Base-by-base conservation (phyloP, 306 rosid species). In the Lathyrus tuberosus region DNA sequence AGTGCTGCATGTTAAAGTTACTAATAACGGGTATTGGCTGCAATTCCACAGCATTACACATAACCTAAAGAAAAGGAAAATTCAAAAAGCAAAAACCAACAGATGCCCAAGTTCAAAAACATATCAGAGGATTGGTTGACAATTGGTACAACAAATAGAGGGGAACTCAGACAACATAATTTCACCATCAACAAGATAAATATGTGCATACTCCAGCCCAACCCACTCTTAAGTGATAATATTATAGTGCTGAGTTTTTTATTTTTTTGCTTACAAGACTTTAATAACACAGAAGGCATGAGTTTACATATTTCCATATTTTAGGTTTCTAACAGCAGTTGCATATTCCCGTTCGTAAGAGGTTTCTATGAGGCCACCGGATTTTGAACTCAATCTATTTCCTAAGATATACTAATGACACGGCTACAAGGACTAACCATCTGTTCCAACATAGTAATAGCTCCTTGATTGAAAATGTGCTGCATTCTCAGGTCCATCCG, bases 401-500 rank as follows among this genome's bases (percentile, higher is more conserved):
- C 62, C 72, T 49, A 75, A 57, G 54, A 66, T 59, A 66, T 59
- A 75, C n/a, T 40, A 28, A 56, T 33, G 26, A 62, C 52, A 69
- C 33, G 26, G 64, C 16, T 37, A 67, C 43, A 75, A 78, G 85
- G 73, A 80, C 66, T 63, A 66, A 91, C 99, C 99, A 94, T 94
- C 62, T 94, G 95, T 81, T 94, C 99, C 84, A 94, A 84, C 96
- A 94, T 88, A 65, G 81, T 72, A 54, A 94, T 87, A 70, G 99
- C 86, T 62, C 79, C 90, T 72, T 84, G 85, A 73, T 91, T 84
- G 86, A 94, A 94, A 73, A 91, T 87, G 76, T 94, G 99, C 73
- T 94, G 99, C 99, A 94, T 94, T 80, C 99, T 85, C 59, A 94
- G 83, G 81, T 94, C 99, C 99, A 94, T 94, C 22, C 97, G 88